A percentile compares a stretch with the other conserved stretches of the same genome.
Evolutionary conservation across 2,329 filamentous ascomycete genomes (phyloP).

Genomic region (Fusarium temperatum): DNA sequence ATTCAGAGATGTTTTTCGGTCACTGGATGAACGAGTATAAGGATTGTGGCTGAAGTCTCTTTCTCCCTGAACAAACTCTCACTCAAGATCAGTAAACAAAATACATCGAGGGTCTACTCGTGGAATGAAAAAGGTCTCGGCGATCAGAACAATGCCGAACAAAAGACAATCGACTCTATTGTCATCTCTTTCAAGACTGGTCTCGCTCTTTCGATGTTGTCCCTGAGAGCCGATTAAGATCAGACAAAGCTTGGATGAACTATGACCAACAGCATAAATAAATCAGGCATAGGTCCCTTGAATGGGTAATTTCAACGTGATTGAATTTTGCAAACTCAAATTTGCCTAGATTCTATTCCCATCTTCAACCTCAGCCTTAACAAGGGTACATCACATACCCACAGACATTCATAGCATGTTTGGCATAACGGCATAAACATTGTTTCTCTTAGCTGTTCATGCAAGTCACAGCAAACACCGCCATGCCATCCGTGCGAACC

Average conservation of each 20-base stretch:
- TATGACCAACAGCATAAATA: slow-evolving; percentile 1
- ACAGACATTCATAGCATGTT: not conserved
- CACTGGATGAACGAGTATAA: not conserved
- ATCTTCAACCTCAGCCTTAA: not conserved
- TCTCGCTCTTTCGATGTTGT: not conserved
- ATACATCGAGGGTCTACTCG: not conserved
- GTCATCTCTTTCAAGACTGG: not conserved
- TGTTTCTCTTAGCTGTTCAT: slow-evolving; percentile 5
- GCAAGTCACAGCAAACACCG: slow-evolving; percentile 1
- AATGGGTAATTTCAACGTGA: not conserved
- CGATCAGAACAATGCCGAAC: not conserved
- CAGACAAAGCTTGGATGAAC: not conserved
- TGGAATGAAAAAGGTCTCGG: not conserved
- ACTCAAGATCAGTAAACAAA: slow-evolving; percentile 1
- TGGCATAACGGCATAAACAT: not conserved
- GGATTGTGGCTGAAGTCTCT: slow-evolving; percentile 29
- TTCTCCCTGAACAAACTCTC: slow-evolving; percentile 1
- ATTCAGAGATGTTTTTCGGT: not conserved
- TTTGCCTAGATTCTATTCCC: not conserved
- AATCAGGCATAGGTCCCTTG: not conserved
- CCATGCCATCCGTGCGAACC: not conserved
- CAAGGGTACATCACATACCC: not conserved
- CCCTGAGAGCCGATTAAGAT: not conserved
- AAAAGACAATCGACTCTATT: not conserved
- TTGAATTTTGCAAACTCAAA: not conserved